These are phyloP conservation scores for Nigrograna mackinnonii DNA, from an alignment of 2,329 filamentous ascomycete genomes.

Conservation along the genomic window DNA sequence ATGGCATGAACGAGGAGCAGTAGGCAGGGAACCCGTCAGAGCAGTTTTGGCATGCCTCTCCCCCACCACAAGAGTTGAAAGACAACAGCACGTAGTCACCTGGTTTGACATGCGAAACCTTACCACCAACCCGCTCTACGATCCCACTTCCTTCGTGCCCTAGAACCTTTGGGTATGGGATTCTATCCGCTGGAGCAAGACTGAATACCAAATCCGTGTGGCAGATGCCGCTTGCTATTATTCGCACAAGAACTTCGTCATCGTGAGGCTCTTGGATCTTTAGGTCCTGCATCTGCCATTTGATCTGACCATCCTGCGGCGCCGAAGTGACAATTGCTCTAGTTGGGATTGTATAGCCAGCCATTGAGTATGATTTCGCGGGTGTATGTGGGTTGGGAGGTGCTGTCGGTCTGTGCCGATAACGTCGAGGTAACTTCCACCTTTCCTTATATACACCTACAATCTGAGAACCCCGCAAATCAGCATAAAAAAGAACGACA, in stretches of 20 bases:
- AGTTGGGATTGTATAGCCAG: conserved; percentile 6
- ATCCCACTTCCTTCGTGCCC: conserved; percentile 61
- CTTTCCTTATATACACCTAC: too few species aligned
- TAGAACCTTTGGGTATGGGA: conserved; percentile 51
- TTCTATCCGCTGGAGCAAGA: conserved; percentile 38
- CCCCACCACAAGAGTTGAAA: conserved; percentile 51
- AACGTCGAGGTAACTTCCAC: too few species aligned
- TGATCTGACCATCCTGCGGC: conserved; percentile 34
- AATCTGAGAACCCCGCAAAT: too few species aligned
- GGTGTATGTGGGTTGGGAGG: too few species aligned
- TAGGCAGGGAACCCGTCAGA: conserved; percentile 50
- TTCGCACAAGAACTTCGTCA: conserved; percentile 57
- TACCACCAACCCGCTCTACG: conserved; percentile 49
- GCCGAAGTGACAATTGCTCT: conserved; percentile 45
- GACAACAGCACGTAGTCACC: conserved; percentile 54
- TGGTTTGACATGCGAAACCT: conserved; percentile 44
- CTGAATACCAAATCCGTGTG: conserved; percentile 58
- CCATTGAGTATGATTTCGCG: too few species aligned
- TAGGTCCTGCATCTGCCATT: conserved; percentile 46
- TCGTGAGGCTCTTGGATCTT: conserved; percentile 39
- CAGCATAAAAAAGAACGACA: too few species aligned
- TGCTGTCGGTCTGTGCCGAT: too few species aligned
- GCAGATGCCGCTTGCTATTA: conserved; percentile 59
- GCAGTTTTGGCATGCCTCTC: conserved; percentile 53
- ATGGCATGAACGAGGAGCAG: conserved; percentile 52